phyloP scores from a whole-genome alignment of 768 basidiomycete species.

The Boletus insuetus region DNA sequence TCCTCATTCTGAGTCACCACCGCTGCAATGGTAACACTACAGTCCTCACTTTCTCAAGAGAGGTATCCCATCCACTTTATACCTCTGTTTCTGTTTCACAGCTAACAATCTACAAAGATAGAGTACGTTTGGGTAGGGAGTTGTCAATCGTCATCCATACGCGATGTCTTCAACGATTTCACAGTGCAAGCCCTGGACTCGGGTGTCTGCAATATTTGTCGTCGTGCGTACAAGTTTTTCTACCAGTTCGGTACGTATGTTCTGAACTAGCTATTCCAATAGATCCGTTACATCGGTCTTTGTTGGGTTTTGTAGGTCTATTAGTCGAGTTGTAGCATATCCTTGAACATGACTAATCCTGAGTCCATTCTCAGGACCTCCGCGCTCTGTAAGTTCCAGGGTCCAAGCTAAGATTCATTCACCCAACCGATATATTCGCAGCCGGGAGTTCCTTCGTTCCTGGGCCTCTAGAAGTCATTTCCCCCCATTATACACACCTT shows the following conservation, averaged over 20 bases:
- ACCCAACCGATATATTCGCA: not conserved
- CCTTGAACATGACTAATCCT: not conserved
- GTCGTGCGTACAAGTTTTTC: not conserved
- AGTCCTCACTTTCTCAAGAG: not conserved
- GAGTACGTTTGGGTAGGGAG: not conserved
- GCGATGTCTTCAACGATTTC: not conserved
- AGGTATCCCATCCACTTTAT: not conserved
- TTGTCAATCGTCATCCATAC: not conserved
- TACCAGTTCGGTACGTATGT: no score
- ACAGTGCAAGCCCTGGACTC: not conserved
- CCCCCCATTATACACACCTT: not conserved
- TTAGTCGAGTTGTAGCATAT: not conserved
- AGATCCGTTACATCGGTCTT: not conserved
- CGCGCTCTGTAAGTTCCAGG: not conserved
- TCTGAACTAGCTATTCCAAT: not conserved
- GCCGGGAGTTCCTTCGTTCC: not conserved
- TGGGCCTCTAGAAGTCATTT: not conserved
- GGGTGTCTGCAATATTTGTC: not conserved
- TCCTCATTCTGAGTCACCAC: not conserved
- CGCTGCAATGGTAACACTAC: not conserved
- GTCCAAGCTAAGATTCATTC: not conserved
- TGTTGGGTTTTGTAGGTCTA: not conserved
- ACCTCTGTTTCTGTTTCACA: not conserved
- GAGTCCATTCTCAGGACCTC: not conserved
- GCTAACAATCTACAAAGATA: not conserved